Evolutionary conservation across 2,329 filamentous ascomycete species (phyloP), one percentile per base, ranked within the genome.

Genomic region (Helotiales sp.): DNA sequence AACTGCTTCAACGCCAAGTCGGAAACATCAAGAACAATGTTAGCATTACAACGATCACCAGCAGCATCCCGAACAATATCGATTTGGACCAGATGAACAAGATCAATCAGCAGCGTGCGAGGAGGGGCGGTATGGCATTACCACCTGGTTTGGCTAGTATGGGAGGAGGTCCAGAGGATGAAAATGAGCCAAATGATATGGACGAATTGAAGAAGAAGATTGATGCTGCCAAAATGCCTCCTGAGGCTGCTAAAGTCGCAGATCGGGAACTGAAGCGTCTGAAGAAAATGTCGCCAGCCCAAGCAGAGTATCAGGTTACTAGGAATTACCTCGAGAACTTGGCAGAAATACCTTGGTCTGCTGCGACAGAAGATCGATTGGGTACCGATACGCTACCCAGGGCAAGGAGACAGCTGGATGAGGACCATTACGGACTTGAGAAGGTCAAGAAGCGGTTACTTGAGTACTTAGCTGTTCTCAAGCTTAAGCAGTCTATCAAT

Each of bases 401-500:
- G 66, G 95, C 95, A 6, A 86, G 91, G 54, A 90, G 92, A 75
- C 95, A 98, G 73, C 82, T 99, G 5, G 92, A 99, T 68, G 88
- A 96, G 63, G 95, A 99, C 70, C 95, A 99, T 73, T 98, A 98
- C 67, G 95, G 95, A 0, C 79, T 99, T 13, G 92, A 98, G 61
- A 96, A 93, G 74, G 93, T 99, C 70, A 99, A 99, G 84, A 97
- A 96, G 81, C 84, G 95, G 42, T 75, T 99, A 22, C 81, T 99
- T 5, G 96, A 98, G 73, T 99, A 99, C 70, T 81, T 99, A 42
- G 96, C 95, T 2, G 95, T 99, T n/a, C 80, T 99, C 52, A 89
- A 95, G 66, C 81, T 99, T 56, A 99, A 98, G 79, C 93, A 97
- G 71, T 87, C 89, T 22, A 87, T 93, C 61, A 97, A 98, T 64